These are phyloP conservation scores for Truncatella angustata DNA, from an alignment of 2,329 filamentous ascomycete genomes.

Conservation along the genomic window DNA sequence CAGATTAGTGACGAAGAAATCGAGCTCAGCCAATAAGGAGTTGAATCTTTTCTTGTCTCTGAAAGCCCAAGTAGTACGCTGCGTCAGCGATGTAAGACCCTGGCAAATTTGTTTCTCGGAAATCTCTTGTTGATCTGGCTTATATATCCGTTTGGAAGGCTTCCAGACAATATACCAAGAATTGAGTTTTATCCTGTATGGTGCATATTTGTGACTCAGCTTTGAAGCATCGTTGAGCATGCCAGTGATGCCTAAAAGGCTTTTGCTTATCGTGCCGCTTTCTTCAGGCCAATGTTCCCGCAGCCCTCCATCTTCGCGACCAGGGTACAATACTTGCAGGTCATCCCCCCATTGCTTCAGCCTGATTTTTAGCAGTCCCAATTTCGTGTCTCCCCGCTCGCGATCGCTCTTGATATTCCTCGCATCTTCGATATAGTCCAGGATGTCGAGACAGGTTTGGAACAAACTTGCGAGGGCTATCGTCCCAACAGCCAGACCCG, in stretches of 20 bases:
- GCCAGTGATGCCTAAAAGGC: neutral
- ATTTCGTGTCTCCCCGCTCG: neutral
- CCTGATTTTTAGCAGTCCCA: conserved; percentile 1
- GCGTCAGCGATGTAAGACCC: too few relatives aligned
- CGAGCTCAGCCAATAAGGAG: neutral
- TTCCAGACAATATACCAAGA: too few relatives aligned
- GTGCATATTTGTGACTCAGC: neutral
- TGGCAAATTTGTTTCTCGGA: too few relatives aligned
- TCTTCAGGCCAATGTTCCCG: neutral
- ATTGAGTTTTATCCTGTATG: too few relatives aligned
- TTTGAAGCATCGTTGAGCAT: neutral
- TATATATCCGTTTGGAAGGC: too few relatives aligned
- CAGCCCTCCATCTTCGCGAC: conserved; percentile 3
- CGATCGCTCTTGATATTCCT: neutral
- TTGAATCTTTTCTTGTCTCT: conserved; percentile 1
- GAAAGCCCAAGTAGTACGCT: neutral
- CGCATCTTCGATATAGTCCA: conserved; percentile 2
- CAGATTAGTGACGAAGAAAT: neutral
- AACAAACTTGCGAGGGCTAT: conserved; percentile 1
- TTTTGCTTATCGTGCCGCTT: neutral
- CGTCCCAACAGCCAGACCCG: neutral
- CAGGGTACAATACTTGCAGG: neutral
- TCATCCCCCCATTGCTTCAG: neutral
- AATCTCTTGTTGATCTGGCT: too few relatives aligned
- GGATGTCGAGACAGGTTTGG: conserved; percentile 1